These are phyloP conservation scores for Trichopus zeylanicus DNA, from an alignment of 116 monocot genomes.

Conservation along the genomic window DNA sequence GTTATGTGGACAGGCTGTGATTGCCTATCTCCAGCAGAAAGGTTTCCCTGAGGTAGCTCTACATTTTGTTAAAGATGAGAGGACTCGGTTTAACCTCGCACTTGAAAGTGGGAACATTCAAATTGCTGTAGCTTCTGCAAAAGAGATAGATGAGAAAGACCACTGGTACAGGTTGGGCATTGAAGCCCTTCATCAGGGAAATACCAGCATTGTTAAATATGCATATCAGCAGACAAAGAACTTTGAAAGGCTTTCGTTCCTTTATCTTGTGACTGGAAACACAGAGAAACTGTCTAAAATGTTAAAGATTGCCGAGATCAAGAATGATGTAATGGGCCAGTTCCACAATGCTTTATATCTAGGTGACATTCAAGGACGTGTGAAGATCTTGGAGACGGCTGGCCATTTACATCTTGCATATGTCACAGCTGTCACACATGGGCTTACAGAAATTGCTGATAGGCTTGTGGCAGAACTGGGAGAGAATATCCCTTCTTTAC, in stretches of 20 bases:
- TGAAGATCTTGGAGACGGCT: conserved; percentile 76
- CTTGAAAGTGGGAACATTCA: conserved; percentile 90
- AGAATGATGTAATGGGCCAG: conserved; percentile 90
- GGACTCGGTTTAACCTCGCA: conserved; percentile 84
- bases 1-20: conserved; percentile 25
- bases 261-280: conserved; percentile 88
- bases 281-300: conserved; percentile 76
- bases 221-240: conserved; percentile 92
- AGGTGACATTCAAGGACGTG: conserved; percentile 64
- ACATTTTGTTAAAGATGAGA: conserved; percentile 93
- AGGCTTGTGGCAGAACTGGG: conserved; percentile 71
- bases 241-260: conserved; percentile 82
- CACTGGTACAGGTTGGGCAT: conserved; percentile 90
- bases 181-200: conserved; percentile 84
- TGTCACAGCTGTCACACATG: conserved; percentile 65
- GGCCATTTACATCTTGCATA: conserved; percentile 83
- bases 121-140: conserved; percentile 68
- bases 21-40: conserved; percentile 86
- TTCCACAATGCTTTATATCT: conserved; percentile 90
- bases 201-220: conserved; percentile 92
- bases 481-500: conserved; percentile 54
- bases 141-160: conserved; percentile 93
- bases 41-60: conserved; percentile 93
- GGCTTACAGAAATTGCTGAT: conserved; percentile 58
- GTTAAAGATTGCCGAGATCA: conserved; percentile 83